Evolutionary conservation across 148 eudicot species (phyloP), one percentile per base, ranked within the genome.

Genomic region (Arbutus unedo): DNA sequence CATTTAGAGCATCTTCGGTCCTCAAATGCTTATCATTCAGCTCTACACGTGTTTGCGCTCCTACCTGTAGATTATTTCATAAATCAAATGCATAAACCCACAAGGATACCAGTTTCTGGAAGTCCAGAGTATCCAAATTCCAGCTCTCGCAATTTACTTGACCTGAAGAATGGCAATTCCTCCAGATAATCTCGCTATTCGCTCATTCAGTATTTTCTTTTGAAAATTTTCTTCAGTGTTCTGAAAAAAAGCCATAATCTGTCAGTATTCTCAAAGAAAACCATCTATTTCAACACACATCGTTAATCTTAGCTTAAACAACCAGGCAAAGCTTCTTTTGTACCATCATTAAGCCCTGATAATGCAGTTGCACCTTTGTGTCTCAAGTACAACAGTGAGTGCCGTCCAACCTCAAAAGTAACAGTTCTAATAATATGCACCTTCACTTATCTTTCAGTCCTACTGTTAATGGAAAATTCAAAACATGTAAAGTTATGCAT

Each of bases 91-190:
- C 55, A 50, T 31, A 16, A 76, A n/a, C 43, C 51, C 7, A 60
- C 13, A 64, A 41, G 16, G 75, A 71, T 31, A 71, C 9, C 50
- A 18, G 6, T 80, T 81, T 92, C n/a, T 10, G 7, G 25, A 31
- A 16, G 48, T 70, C 74, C n/a, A 6, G 48, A 70, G 47, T 38
- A 43, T 70, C 48, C 8, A 70, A 48, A 70, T 70, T 38, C 74
- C 48, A 41, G 47, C 47, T 38, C 19, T 45, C 2, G 49, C n/a
- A 70, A 43, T 70, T 11, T 15, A 43, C n/a, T 70, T 38, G 38
- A 70, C 95, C 98, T 94, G 93, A 86, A 95, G 89, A 84, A 95
- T 88, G 49, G 98, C 98, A 50, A 95, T 91, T 18, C 98, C 90
- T 8, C 98, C 96, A 53, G 96, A 95, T 77, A 94, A 76, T 76